Base-by-base conservation (phyloP, 1,139 yeast species). In the Eremothecium gossypii region DNA sequence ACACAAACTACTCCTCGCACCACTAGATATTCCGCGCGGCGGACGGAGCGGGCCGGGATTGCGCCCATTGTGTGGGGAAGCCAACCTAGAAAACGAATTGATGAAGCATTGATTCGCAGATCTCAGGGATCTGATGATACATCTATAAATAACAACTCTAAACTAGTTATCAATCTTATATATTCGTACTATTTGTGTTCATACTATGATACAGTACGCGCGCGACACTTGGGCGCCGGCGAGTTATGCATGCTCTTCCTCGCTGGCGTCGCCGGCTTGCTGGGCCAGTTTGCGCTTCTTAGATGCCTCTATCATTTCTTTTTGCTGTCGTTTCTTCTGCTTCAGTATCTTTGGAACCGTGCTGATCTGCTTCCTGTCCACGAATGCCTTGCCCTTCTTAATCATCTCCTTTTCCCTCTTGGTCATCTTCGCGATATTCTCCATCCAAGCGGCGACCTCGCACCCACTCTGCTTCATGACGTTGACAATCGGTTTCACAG, bases 391-490 rank as follows among this genome's bases (percentile, higher is more conserved):
- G 45, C 76, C 73, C 43, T 69, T 70, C 61, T 80, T 83, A 46
- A 84, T 66, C 41, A 67, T 58, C 52, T 79, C 73, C 70, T 83
- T 85, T 40, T 83, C 82, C 42, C 71, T 74, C 56, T 77, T 77
- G 8, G 77, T 68, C 49, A 87, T 67, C 58, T 84, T 84, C n/a
- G 80, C 71, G 63, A 85, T 65, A 44, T 76, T 72, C 41, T 78
- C 75, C 84, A 93, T 78, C 98, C 98, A 91, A 29, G 68, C 77
- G 38, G 86, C 79, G 46, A 75, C 70, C 33, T 74, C 73, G 47
- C 84, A 74, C 2, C 95, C 96, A 51, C 95, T 83, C 61, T 87
- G 95, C 55, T 83, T 83, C 95, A 91, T 91, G 11, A 91, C 97
- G 58, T 89, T 91, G 33, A 89, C 75, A 30, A 91, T 84, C 8